phyloP scores from a whole-genome alignment of 2,329 filamentous ascomycete species.

The Ascochyta fabae region DNA sequence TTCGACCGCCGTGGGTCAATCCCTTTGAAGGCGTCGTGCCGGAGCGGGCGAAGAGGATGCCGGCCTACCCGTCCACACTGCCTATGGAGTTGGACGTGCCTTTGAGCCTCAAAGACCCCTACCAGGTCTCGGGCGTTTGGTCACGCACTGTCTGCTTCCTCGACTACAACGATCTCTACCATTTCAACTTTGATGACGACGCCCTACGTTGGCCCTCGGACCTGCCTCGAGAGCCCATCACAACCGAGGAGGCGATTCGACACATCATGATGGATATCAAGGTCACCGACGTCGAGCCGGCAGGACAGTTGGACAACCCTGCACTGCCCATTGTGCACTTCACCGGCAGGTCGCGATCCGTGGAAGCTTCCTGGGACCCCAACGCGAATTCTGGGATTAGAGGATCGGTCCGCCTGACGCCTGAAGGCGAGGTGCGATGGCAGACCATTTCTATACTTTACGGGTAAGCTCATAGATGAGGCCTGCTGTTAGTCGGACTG shows the following conservation, averaged over 20 bases:
- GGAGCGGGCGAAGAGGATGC: conserved; percentile 16
- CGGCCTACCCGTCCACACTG: conserved; percentile 21
- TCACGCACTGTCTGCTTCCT: conserved; percentile 62
- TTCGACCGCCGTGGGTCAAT: conserved; percentile 39
- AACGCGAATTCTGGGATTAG: conserved; percentile 71
- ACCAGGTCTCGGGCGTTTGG: conserved; percentile 74
- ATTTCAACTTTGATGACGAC: conserved; percentile 69
- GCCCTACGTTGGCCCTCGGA: conserved; percentile 46
- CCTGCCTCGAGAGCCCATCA: conserved; percentile 59
- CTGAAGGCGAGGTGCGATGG: conserved; percentile 76
- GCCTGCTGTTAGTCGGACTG: not conserved
- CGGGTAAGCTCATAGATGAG: conserved; percentile 44
- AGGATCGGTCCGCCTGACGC: conserved; percentile 70
- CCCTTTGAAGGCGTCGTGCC: conserved; percentile 39
- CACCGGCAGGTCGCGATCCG: conserved; percentile 64
- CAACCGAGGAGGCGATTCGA: conserved; percentile 70
- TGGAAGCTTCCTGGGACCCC: conserved; percentile 71
- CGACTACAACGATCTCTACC: conserved; percentile 65
- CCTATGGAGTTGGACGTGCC: conserved; percentile 47
- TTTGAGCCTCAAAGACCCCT: conserved; percentile 69
- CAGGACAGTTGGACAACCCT: conserved; percentile 64
- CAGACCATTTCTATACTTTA: conserved; percentile 70
- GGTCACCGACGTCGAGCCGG: conserved; percentile 65
- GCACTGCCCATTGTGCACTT: conserved; percentile 72
- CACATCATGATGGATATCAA: conserved; percentile 72